phyloP scores from a whole-genome alignment of 441 rosid species.

The Hura crepitans region DNA sequence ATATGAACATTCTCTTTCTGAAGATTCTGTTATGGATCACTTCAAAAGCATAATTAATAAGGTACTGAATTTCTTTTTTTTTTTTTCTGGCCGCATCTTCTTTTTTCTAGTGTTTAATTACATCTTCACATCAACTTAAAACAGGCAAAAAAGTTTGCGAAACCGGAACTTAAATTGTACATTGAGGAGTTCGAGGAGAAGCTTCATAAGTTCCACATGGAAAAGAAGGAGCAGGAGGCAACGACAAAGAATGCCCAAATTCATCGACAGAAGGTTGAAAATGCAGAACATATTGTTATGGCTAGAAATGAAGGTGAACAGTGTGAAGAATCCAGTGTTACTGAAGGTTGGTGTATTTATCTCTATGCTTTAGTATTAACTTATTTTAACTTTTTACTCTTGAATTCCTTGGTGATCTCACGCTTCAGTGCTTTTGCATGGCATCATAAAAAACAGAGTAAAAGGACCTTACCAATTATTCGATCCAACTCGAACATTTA shows the following conservation, averaged over 20 bases:
- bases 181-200: constrained; percentile 98
- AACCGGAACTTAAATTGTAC: constrained; percentile 84
- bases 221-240: constrained; percentile 92
- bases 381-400: neutral
- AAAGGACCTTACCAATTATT: too few species aligned
- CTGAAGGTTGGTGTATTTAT: constrained; percentile 36
- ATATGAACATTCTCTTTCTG: constrained; percentile 74
- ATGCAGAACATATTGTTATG: constrained; percentile 34
- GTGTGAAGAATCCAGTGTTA: constrained; percentile 33
- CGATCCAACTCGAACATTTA: too few species aligned
- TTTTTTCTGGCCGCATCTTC: constrained; percentile 1
- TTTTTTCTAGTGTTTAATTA: constrained; percentile 11
- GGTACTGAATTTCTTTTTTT: constrained; percentile 39
- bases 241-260: constrained; percentile 86
- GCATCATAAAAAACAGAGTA: neutral
- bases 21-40: constrained; percentile 83
- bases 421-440: neutral
- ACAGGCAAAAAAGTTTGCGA: constrained; percentile 94
- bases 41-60: constrained; percentile 85
- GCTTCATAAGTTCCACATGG: constrained; percentile 74
- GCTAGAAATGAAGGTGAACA: constrained; percentile 33
- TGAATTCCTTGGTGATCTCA: neutral
- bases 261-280: constrained; percentile 60
- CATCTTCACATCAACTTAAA: constrained; percentile 19
- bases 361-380: neutral